phyloP scores from a whole-genome alignment of 169 alveolate genomes.

The Cryptosporidium andersoni region DNA sequence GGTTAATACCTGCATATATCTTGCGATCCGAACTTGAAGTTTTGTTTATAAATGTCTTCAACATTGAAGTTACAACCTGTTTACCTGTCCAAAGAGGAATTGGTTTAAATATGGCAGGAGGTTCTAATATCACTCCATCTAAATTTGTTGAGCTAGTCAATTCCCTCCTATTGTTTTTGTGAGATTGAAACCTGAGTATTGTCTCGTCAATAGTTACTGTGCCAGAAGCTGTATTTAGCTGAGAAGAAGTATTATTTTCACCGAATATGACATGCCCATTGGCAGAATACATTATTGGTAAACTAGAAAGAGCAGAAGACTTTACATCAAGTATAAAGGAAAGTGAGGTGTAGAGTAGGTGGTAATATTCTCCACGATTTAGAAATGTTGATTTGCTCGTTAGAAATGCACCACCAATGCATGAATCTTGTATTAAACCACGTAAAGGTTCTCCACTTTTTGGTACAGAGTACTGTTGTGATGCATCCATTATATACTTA shows the following conservation, averaged over 20 bases:
- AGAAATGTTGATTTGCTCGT: slow-evolving; percentile 94
- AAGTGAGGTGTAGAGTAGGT: slow-evolving; percentile 78
- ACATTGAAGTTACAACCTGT: slow-evolving; percentile 78
- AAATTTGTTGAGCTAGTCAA: background rate
- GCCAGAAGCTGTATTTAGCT: slow-evolving; percentile 46
- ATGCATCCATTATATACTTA: slow-evolving; percentile 91
- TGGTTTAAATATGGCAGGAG: slow-evolving; percentile 95
- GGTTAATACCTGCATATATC: slow-evolving; percentile 48
- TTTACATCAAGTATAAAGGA: slow-evolving; percentile 37
- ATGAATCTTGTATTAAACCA: slow-evolving; percentile 96
- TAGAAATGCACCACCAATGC: slow-evolving; percentile 92
- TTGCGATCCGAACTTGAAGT: slow-evolving; percentile 29
- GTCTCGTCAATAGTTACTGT: slow-evolving; percentile 38
- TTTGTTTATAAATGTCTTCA: slow-evolving; percentile 34
- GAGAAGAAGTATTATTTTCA: slow-evolving; percentile 40
- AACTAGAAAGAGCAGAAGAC: slow-evolving; percentile 44
- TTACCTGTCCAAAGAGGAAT: slow-evolving; percentile 96
- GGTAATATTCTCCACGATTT: slow-evolving; percentile 85
- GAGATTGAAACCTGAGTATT: slow-evolving; percentile 7
- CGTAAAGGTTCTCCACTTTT: slow-evolving; percentile 97
- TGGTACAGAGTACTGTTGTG: slow-evolving; percentile 94
- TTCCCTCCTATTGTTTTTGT: background rate
- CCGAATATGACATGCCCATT: slow-evolving; percentile 64
- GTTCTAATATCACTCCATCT: slow-evolving; percentile 76
- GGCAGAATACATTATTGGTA: slow-evolving; percentile 50